These are phyloP conservation scores for Mollisiaceae sp. DNA, from an alignment of 2,329 filamentous ascomycete genomes.

Conservation along the genomic window DNA sequence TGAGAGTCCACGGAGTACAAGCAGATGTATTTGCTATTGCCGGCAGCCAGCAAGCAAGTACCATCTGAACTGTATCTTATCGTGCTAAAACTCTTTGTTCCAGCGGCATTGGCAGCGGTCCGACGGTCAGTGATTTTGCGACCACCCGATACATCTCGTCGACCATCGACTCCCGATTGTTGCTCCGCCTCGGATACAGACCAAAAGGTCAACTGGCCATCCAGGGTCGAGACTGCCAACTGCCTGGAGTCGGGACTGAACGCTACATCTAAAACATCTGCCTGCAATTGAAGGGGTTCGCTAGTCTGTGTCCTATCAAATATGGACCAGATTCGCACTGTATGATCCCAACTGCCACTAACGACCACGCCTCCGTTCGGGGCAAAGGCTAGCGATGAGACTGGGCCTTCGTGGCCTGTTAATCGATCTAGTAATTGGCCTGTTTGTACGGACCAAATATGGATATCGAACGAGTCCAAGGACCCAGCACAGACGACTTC, in stretches of 20 bases:
- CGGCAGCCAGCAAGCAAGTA: constrained; percentile 84
- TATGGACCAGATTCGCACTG: constrained; percentile 94
- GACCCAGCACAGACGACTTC: constrained; percentile 96
- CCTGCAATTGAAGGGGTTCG: constrained; percentile 89
- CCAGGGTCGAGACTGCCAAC: constrained; percentile 87
- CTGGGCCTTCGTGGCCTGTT: constrained; percentile 90
- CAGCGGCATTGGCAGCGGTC: constrained; percentile 87
- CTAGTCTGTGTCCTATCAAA: constrained; percentile 94
- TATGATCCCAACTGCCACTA: constrained; percentile 96
- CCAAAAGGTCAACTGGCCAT: constrained; percentile 96
- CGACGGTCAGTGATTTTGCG: constrained; percentile 86
- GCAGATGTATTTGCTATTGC: constrained; percentile 98
- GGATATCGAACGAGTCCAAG: constrained; percentile 93
- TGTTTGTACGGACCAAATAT: constrained; percentile 98
- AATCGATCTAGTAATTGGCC: constrained; percentile 92
- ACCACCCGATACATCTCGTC: constrained; percentile 90
- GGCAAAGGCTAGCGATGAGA: constrained; percentile 86
- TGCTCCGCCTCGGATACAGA: constrained; percentile 87
- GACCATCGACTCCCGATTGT: constrained; percentile 83
- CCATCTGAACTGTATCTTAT: constrained; percentile 94
- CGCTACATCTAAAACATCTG: constrained; percentile 85
- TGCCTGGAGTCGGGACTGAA: constrained; percentile 91
- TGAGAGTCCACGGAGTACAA: constrained; percentile 94
- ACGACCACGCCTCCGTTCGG: constrained; percentile 83
- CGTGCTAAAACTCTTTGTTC: constrained; percentile 87